phyloP scores from a whole-genome alignment of 1,139 yeast species.

The Geotrichum histeridarum region DNA sequence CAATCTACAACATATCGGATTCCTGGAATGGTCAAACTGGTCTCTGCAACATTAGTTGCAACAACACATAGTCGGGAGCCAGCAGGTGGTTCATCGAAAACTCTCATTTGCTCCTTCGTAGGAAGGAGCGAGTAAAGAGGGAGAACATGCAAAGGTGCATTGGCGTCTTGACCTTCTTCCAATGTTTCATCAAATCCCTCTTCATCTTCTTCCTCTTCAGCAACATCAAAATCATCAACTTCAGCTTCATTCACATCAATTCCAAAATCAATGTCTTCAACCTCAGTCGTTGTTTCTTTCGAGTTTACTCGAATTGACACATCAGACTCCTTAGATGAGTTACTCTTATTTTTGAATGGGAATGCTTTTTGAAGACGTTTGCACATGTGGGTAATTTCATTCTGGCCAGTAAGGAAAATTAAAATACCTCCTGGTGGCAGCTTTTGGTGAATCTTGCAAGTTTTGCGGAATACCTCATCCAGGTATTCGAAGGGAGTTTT shows the following conservation, averaged over 20 bases:
- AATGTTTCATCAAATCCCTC: slow-evolving; percentile 87
- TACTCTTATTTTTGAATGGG: slow-evolving; percentile 46
- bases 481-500: slow-evolving; percentile 72
- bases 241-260: slow-evolving; percentile 41
- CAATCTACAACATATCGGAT: slow-evolving; percentile 92
- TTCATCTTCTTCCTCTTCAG: slow-evolving; percentile 57
- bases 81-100: slow-evolving; percentile 76
- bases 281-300: slow-evolving; percentile 65
- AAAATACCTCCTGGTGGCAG: slow-evolving; percentile 94
- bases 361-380: slow-evolving; percentile 63
- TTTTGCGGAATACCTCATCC: slow-evolving; percentile 80
- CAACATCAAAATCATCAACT: slow-evolving; percentile 44
- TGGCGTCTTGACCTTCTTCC: slow-evolving; percentile 68
- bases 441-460: slow-evolving; percentile 77
- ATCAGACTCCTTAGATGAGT: slow-evolving; percentile 36
- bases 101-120: slow-evolving; percentile 90
- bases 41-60: slow-evolving; percentile 97
- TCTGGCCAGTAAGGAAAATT: slow-evolving; percentile 88
- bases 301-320: slow-evolving; percentile 51
- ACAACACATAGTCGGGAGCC: slow-evolving; percentile 87
- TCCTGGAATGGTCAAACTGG: slow-evolving; percentile 94
- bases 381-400: slow-evolving; percentile 77
- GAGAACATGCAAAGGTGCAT: slow-evolving; percentile 81
- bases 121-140: slow-evolving; percentile 92
- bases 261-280: slow-evolving; percentile 84